Evolutionary conservation across 495 filamentous ascomycete species (phyloP), one percentile per base, ranked within the genome.

Genomic region (Daldinia caldariorum): DNA sequence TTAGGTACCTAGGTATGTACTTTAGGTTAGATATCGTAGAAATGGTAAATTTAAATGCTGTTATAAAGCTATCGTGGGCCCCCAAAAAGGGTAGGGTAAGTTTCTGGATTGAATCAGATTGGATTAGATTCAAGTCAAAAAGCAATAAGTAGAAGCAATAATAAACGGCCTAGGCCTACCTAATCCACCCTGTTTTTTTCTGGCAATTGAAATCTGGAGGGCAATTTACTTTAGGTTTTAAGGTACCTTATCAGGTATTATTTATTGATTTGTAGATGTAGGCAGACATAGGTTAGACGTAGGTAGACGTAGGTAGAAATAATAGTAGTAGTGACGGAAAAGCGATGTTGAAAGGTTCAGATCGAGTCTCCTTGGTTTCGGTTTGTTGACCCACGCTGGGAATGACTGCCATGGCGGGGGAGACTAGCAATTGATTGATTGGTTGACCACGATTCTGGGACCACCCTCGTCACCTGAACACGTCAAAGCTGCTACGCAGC

Each of bases 391-490:
- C 54, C 20, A 59, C 45, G 12, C 34, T 35, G 34, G 6, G 34
- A 35, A 35, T 35, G 6, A 5, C 34, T 35, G 18, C 43, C 43
- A 65, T 73, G 70, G 70, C 70, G 70, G 70, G 70, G 70, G 61
- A 73, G 51, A 37, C 20, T 5, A 62, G 38, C 39, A 14, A n/a
- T 12, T 1, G 16, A 9, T 7, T 72, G 50, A 73, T 73, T 73
- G 70, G 70, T 20, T 56, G 47, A 59, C 70, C 66, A 12, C 53
- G 41, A 58, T 43, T 73, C 61, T 69, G 70, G 70, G 66, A 72
- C 69, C 64, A 59, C 69, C 63, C 64, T 67, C 61, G 69, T 72
- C 69, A 72, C 69, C 69, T 72, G 69, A 72, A 72, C 69, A 72
- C 69, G 69, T 72, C 69, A 68, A 72, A 72, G 61, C 49, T 65